Base-by-base conservation (phyloP, 225 moss, liverwort and hornwort species). In the Straminergon stramineum region DNA sequence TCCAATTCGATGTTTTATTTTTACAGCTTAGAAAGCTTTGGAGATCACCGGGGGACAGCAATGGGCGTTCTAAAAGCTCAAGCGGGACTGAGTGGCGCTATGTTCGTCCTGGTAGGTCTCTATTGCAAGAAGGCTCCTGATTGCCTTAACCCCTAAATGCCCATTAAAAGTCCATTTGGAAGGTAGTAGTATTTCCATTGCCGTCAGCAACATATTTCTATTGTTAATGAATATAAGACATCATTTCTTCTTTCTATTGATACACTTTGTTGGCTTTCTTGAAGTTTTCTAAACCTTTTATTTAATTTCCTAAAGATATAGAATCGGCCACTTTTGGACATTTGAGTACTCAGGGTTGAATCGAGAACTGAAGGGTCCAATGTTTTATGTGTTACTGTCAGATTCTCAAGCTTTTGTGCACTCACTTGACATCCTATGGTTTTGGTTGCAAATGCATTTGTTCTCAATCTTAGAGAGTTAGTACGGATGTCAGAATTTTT, bases 1-100 rank as follows among this genome's bases (percentile, higher is more conserved):
- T 69, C 45, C 60, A 39, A 70, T 77, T 56, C 17, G 51, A 53
- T 32, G 35, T 87, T 67, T 71, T 82, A 30, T 57, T 84, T 82
- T 90, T 86, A 52, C 92, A 95, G 95, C 52, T 90, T 95, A 82
- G 91, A 95, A 91, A 95, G 93, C 89, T 95, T 95, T 87, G 94
- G 91, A 79, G 92, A 92, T 74, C 85, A 94, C 82, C 91, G 93
- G 23, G 95, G 95, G 73, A 95, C 95, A 65, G 95, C 94, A 83
- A 94, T 94, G 92, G 95, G 94, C 37, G 52, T 95, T 43, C 75
- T 95, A 39, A 94, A 95, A 84, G 95, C 95, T 87, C 95, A 95
- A 94, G 94, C 94, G 83, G 95, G 95, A 91, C 86, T 95, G 55
- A 95, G 95, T 85, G 95, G 95, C 21, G 95, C 93, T 75, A 95